Conservation (phyloP, 2,329 filamentous ascomycete species). For the Chalara sp. region DNA sequence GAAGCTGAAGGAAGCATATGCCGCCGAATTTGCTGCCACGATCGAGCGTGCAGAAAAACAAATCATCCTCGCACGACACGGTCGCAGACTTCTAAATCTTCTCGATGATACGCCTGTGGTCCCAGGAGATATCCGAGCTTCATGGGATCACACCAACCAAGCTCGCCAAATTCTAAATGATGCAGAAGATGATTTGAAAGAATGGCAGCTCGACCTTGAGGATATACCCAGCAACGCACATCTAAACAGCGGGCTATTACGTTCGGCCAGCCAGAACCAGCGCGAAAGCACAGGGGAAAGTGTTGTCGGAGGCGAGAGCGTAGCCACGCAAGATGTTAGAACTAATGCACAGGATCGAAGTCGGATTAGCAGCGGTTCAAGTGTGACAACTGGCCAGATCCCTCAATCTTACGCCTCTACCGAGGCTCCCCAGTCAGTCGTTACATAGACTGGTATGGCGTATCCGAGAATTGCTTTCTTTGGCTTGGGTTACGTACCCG, state of each 20-base stretch:
- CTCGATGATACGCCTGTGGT: constrained; percentile 87
- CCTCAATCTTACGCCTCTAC: constrained; percentile 10
- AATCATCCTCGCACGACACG: constrained; percentile 86
- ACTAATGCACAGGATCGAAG: constrained; percentile 11
- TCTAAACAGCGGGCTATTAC: constrained; percentile 6
- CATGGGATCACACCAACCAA: constrained; percentile 58
- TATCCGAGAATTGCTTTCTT: too few species aligned
- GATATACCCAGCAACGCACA: constrained; percentile 13
- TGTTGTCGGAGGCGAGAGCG: constrained; percentile 13
- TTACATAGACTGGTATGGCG: neutral
- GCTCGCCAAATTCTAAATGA: constrained; percentile 86
- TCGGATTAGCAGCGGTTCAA: constrained; percentile 18
- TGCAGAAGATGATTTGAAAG: constrained; percentile 78
- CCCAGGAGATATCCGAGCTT: constrained; percentile 69
- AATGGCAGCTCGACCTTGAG: constrained; percentile 48
- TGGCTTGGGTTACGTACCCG: too few species aligned
- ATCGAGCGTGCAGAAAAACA: constrained; percentile 98
- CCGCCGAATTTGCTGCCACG: constrained; percentile 78
- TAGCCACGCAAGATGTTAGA: constrained; percentile 7
- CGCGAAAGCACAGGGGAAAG: constrained; percentile 7
- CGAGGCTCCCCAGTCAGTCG: constrained; percentile 4
- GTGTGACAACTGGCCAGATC: constrained; percentile 16
- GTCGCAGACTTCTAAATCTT: constrained; percentile 73
- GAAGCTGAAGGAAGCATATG: constrained; percentile 93
- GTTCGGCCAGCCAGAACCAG: constrained; percentile 4